Evolutionary conservation across 2,329 filamentous ascomycete species (phyloP).

Genomic region (Pseudopithomyces chartarum): DNA sequence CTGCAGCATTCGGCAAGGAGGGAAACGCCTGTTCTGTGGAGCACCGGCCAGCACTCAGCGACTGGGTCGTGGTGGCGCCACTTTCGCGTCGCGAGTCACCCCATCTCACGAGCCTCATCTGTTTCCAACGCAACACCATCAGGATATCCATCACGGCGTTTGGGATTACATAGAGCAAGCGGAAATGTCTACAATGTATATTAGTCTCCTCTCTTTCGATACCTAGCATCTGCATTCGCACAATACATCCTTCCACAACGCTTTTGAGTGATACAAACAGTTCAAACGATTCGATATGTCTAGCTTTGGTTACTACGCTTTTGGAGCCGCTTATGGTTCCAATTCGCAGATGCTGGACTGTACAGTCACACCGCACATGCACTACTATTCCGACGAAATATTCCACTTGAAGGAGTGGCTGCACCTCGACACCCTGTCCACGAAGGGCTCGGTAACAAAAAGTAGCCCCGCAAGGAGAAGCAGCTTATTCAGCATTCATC

Average conservation of each 20-base stretch:
- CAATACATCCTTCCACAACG: neutral
- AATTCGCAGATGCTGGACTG: slow-evolving; percentile 15
- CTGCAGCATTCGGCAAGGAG: neutral
- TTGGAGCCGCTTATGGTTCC: slow-evolving; percentile 16
- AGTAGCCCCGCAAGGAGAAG: neutral
- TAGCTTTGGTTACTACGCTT: slow-evolving; percentile 13
- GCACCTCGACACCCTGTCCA: neutral
- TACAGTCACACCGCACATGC: slow-evolving; percentile 7
- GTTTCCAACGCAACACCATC: slow-evolving; percentile 5
- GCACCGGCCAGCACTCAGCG: neutral
- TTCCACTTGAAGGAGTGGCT: slow-evolving; percentile 12
- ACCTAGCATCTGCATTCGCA: neutral
- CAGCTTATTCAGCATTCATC: neutral
- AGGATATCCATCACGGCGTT: slow-evolving; percentile 9
- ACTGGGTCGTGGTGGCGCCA: slow-evolving; percentile 6
- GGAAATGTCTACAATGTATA: slow-evolving; percentile 20
- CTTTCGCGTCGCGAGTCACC: slow-evolving; percentile 2
- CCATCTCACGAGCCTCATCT: neutral
- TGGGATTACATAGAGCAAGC: slow-evolving; percentile 7
- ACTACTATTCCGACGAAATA: slow-evolving; percentile 15
- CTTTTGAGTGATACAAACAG: neutral
- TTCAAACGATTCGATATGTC: slow-evolving; percentile 13
- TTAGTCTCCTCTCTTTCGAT: slow-evolving; percentile 22
- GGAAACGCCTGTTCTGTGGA: neutral
- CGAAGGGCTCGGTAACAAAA: neutral